Evolutionary conservation across 176 grass and related monocot species (phyloP).

Genomic region (Paspalum notatum): DNA sequence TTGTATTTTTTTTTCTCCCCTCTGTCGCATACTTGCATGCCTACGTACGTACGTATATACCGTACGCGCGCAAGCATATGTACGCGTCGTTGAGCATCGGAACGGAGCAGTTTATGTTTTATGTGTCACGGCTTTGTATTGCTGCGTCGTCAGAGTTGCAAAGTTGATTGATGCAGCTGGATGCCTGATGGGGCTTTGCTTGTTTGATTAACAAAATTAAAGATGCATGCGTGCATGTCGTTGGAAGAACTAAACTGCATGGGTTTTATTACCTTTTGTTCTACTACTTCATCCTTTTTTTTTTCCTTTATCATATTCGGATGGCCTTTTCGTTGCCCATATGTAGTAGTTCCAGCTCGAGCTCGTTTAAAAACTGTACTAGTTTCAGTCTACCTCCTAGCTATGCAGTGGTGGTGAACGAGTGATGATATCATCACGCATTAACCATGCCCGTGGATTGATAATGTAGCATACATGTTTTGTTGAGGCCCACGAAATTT

Average conservation of each 20-base stretch:
- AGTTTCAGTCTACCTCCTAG: no score
- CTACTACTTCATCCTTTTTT: neutral
- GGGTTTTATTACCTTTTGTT: neutral
- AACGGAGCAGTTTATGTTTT: conserved; percentile 14
- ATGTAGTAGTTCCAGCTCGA: neutral
- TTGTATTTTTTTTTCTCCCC: no score
- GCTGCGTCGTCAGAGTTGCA: conserved; percentile 17
- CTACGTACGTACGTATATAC: conserved; percentile 26
- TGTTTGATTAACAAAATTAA: neutral
- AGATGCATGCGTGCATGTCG: neutral
- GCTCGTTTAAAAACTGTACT: no score
- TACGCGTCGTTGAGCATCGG: conserved; percentile 11
- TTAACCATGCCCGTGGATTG: no score
- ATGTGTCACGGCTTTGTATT: conserved; percentile 2
- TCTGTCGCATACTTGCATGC: no score
- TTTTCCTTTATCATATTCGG: neutral
- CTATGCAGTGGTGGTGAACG: no score
- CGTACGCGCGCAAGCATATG: neutral
- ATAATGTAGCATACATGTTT: no score
- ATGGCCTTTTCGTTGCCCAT: neutral
- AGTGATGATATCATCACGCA: no score
- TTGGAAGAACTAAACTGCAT: neutral
- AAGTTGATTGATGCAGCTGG: conserved; percentile 22
- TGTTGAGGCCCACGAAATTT: no score
- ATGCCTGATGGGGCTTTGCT: conserved; percentile 11